Percentiles rank a stretch among this genome's conserved stretches.
Conservation (phyloP, 1,284 basidiomycete genomes). For the Exsudoporus floridanus region DNA sequence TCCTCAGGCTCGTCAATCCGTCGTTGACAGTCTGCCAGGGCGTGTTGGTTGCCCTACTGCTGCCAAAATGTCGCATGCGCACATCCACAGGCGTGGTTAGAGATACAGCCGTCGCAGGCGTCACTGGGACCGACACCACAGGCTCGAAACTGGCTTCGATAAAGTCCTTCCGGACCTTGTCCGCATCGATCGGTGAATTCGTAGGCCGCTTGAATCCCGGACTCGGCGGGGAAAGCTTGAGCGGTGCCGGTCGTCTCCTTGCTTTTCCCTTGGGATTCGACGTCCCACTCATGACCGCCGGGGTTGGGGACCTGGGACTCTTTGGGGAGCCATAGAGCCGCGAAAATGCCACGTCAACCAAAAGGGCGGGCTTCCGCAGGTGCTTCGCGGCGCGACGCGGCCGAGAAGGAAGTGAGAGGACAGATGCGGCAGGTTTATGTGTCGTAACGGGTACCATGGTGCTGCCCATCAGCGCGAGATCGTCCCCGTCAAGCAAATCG, state of each 20-base stretch:
- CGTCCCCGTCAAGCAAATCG: conserved; percentile 37
- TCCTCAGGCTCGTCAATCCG: conserved; percentile 4
- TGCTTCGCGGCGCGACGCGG: conserved; percentile 41
- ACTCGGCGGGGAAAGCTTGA: conserved; percentile 38
- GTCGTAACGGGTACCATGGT: conserved; percentile 8
- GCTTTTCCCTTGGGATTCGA: conserved; percentile 32
- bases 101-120: not conserved
- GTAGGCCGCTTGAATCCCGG: conserved; percentile 18
- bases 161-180: conserved; percentile 26
- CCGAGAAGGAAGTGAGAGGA: conserved; percentile 40
- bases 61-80: not conserved
- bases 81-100: not conserved
- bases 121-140: not conserved
- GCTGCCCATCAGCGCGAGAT: conserved; percentile 35
- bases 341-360: conserved; percentile 40
- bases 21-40: conserved; percentile 9
- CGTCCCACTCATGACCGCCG: not conserved
- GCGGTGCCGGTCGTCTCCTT: conserved; percentile 46
- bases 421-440: conserved; percentile 36
- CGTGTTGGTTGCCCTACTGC: conserved; percentile 3
- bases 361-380: conserved; percentile 42
- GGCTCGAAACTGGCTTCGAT: conserved; percentile 30
- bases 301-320: conserved; percentile 6
- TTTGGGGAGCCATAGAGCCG: conserved; percentile 23
- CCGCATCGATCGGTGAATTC: conserved; percentile 27